These are phyloP conservation scores for Pseudozyma sp. DNA, from an alignment of 1,284 basidiomycete species.

Conservation along the genomic window DNA sequence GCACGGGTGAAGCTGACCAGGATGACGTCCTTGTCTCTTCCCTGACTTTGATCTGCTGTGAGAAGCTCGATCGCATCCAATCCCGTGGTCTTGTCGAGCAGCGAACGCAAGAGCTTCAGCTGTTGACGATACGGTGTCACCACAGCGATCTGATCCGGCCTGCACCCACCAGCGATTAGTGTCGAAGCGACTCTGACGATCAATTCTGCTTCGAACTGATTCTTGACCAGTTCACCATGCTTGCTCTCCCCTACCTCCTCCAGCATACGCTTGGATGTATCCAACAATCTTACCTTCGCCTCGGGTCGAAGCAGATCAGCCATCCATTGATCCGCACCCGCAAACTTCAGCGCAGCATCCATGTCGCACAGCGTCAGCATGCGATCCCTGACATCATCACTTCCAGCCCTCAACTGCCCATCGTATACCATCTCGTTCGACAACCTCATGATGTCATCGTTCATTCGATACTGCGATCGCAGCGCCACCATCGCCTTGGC, in stretches of 20 bases:
- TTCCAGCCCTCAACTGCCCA: constrained; percentile 82
- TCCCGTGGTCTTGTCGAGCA: constrained; percentile 5
- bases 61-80: constrained; percentile 78
- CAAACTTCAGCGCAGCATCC: background rate
- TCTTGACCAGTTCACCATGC: constrained; percentile 71
- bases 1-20: constrained; percentile 61
- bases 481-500: constrained; percentile 85
- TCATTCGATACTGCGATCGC: constrained; percentile 94
- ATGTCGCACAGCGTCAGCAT: constrained; percentile 74
- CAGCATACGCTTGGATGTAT: constrained; percentile 79
- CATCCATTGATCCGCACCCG: constrained; percentile 72
- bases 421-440: constrained; percentile 91
- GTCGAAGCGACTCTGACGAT: constrained; percentile 76
- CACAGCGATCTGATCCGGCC: constrained; percentile 80
- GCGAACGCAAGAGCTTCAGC: constrained; percentile 81
- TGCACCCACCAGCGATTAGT: constrained; percentile 77
- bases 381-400: constrained; percentile 76
- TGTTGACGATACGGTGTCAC: constrained; percentile 95
- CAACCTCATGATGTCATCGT: constrained; percentile 91
- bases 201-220: constrained; percentile 79
- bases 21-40: constrained; percentile 76
- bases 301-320: constrained; percentile 76
- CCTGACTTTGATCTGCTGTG: constrained; percentile 94
- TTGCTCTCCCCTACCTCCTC: constrained; percentile 77
- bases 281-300: constrained; percentile 89